These are phyloP conservation scores for Gossypium aridum DNA, from an alignment of 441 rosid genomes.

Conservation along the genomic window DNA sequence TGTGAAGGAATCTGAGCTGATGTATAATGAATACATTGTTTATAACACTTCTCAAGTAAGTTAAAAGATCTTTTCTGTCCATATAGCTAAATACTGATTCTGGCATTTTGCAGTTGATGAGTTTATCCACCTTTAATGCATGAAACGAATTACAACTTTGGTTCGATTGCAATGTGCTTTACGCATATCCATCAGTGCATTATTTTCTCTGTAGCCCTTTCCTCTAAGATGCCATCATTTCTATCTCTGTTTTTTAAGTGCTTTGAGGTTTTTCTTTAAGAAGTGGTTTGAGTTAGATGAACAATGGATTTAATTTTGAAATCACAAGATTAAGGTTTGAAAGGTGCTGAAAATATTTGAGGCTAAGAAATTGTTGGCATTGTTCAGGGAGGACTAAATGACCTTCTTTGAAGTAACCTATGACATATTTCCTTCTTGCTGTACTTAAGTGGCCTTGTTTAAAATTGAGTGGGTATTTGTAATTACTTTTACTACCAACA, in stretches of 20 bases:
- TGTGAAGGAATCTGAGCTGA: constrained; percentile 71
- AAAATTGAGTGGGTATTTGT: not conserved
- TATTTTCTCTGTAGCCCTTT: not conserved
- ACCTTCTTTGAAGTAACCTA: not conserved
- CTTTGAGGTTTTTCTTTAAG: not conserved
- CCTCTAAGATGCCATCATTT: not conserved
- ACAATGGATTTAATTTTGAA: not conserved
- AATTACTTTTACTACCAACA: not conserved
- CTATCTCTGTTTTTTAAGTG: not conserved
- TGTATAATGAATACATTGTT: constrained; percentile 94
- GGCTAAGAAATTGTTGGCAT: not conserved
- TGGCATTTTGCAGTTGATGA: not conserved
- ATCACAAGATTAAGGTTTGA: not conserved
- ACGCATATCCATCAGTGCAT: not conserved
- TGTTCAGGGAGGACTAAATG: constrained; percentile 1
- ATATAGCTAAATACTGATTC: not conserved
- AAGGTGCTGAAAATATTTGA: not conserved
- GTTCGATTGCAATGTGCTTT: not conserved
- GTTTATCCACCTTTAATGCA: not conserved
- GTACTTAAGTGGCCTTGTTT: constrained; percentile 1
- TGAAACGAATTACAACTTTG: not conserved
- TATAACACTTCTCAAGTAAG: constrained; percentile 83
- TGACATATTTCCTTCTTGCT: not conserved
- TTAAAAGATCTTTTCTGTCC: not conserved
- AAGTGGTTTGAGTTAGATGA: not conserved